Percentiles rank a stretch among this genome's conserved stretches.
These are phyloP conservation scores for Suhomyces anneliseae DNA, from an alignment of 1,139 yeast species.

Conservation along the genomic window DNA sequence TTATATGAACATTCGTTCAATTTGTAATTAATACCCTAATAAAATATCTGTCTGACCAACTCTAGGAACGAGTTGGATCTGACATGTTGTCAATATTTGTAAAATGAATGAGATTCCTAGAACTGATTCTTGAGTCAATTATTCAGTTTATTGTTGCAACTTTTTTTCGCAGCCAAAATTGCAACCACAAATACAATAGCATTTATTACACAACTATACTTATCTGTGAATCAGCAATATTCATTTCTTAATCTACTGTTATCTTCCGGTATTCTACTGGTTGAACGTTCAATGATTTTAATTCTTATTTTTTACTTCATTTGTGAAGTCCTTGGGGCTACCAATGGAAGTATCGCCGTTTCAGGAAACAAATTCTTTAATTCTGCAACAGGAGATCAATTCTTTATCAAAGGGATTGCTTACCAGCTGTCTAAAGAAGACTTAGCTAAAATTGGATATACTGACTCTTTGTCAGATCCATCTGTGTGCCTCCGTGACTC, in stretches of 20 bases:
- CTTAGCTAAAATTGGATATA: conserved; percentile 35
- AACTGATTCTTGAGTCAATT: no score
- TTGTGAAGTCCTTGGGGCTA: not conserved
- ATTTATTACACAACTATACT: no score
- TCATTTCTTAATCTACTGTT: no score
- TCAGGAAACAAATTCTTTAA: conserved; percentile 50
- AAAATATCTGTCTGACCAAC: not conserved
- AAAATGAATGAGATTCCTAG: no score
- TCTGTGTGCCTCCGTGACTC: conserved; percentile 52
- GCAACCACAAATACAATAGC: no score
- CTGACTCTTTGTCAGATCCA: conserved; percentile 54
- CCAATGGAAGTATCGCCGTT: conserved; percentile 28
- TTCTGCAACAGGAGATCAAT: conserved; percentile 44
- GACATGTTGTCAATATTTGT: no score
- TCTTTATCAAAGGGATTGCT: conserved; percentile 59
- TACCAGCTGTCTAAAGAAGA: conserved; percentile 50
- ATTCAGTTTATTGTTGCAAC: no score
- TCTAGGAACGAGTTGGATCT: no score
- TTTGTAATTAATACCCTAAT: not conserved
- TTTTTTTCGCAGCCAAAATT: no score
- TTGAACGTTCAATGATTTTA: no score
- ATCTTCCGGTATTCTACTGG: no score
- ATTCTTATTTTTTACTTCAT: not conserved
- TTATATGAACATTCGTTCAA: not conserved
- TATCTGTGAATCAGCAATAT: no score